Conservation (phyloP, 192 early-diverging fungal species). For the Coemansia sp. region DNA sequence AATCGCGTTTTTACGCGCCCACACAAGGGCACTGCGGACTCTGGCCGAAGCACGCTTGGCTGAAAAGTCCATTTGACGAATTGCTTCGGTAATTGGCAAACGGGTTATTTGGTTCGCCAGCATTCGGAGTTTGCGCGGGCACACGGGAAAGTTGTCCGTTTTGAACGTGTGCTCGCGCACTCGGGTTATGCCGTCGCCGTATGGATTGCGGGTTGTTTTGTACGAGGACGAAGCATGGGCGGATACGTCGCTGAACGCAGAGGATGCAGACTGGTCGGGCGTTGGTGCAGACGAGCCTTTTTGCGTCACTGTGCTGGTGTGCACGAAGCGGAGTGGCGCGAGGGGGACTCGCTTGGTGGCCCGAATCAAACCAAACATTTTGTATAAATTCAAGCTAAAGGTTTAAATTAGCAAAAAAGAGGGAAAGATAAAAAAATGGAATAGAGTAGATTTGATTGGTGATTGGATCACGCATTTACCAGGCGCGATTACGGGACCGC, state of each 20-base stretch:
- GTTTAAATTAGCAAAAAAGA: not conserved
- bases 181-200: conserved; percentile 17
- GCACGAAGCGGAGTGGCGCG: not conserved
- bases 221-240: not conserved
- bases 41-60: conserved; percentile 63
- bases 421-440: too few relatives aligned
- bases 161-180: conserved; percentile 40
- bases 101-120: conserved; percentile 70
- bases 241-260: conserved; percentile 8
- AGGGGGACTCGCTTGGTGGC: not conserved
- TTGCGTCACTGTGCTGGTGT: not conserved
- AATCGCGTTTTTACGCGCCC: conserved; percentile 67
- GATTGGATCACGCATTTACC: not conserved
- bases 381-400: not conserved
- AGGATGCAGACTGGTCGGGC: conserved; percentile 23
- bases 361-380: conserved; percentile 8
- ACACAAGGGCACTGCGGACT: conserved; percentile 65
- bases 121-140: conserved; percentile 70
- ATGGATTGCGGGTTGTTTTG: conserved; percentile 10
- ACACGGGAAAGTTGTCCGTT: conserved; percentile 67
- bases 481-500: too few relatives aligned
- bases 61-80: conserved; percentile 77
- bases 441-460: not conserved
- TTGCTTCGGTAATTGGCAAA: conserved; percentile 67
- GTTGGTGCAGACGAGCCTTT: not conserved